Evolutionary conservation across 2,329 filamentous ascomycete species (phyloP).

Genomic region (Penicillium frequentans): DNA sequence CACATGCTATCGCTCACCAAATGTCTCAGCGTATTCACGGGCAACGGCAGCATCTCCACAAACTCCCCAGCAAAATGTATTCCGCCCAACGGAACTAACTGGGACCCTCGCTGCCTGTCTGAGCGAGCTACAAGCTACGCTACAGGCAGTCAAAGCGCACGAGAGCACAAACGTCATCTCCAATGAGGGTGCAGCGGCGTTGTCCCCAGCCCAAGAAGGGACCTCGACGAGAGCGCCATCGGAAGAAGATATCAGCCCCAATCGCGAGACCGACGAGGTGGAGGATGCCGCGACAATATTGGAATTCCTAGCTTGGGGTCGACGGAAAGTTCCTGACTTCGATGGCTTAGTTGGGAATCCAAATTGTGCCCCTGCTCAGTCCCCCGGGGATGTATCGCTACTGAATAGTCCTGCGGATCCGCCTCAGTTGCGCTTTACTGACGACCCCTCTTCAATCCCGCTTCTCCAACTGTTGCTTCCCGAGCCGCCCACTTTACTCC

Average conservation of each 20-base stretch:
- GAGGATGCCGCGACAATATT: slow-evolving; percentile 47
- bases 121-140: not conserved
- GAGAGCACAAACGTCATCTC: not conserved
- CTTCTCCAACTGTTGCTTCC: not conserved
- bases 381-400: not conserved
- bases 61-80: not conserved
- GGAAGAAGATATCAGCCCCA: not conserved
- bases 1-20: not conserved
- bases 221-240: not conserved
- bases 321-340: slow-evolving; percentile 38
- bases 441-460: not conserved
- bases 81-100: not conserved
- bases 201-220: not conserved
- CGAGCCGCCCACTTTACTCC: not conserved
- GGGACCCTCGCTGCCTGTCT: not conserved
- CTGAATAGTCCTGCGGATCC: not conserved
- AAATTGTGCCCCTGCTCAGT: slow-evolving; percentile 22
- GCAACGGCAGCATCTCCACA: not conserved
- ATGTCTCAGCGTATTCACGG: not conserved
- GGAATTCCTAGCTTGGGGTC: slow-evolving; percentile 50
- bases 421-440: not conserved
- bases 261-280: slow-evolving; percentile 18
- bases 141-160: not conserved
- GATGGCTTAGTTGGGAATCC: not conserved
- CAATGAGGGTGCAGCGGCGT: not conserved